Base-by-base conservation (phyloP, 176 grass and related monocot genomes). In the Musa acuminata region DNA sequence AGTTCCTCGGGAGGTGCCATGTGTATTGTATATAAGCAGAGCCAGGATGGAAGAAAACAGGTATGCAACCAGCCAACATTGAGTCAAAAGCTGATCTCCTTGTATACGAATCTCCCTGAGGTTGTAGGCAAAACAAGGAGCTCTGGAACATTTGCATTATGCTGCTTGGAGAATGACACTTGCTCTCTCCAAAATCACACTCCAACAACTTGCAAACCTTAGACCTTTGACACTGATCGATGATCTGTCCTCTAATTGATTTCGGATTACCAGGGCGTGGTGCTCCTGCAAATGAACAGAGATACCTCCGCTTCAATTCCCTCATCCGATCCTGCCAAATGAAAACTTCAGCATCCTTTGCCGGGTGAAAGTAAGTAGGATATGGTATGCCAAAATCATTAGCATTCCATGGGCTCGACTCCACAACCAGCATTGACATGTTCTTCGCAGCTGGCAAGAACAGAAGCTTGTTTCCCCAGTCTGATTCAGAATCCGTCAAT, bases 1-100 rank as follows among this genome's bases (percentile, higher is more conserved):
- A 73, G 73, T 82, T 80, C 26, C 13, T 76, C 6, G 88, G 91
- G 8, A 95, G 71, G 72, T 88, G 84, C 88, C 91, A 95, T 12
- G 70, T 73, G 83, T 95, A 91, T 72, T 96, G 92, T 55, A 87
- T 83, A 71, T 89, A 96, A 79, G 88, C 92, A 63, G 92, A 87
- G 35, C 77, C 72, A 0, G 86, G 88, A 77, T 83, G 82, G 80
- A 96, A 91, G 72, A 96, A 91, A 25, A 96, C 88, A 19, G 88
- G 92, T 51, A 96, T 83, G 77, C 92, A 96, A 1, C 92, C 88
- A 22, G 92, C 88, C 5, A 96, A 69, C 77, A 96, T 66, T 64
- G 92, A 76, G 66, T 89, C 89, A 79, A 96, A 91, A n/a, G 84
- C 68, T 11, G 70, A 57, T 2, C 80, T 73, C 77, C 77, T 72